Base-by-base conservation (phyloP, 257 asterid species). In the Przewalskia tangutica region DNA sequence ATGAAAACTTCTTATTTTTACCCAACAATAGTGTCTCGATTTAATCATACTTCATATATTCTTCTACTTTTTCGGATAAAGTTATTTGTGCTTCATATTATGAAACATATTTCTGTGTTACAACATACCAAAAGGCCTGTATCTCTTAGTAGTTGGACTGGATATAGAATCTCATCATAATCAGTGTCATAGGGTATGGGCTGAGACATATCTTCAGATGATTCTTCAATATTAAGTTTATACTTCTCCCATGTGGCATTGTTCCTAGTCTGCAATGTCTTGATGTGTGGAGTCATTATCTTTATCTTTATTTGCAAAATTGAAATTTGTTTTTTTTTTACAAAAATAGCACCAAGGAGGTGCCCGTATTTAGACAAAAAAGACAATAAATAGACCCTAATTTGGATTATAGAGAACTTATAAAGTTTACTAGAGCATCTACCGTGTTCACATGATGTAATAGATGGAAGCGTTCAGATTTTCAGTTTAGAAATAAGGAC, bases 131-230 rank as follows among this genome's bases (percentile, higher is more conserved):
- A 83, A 84, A 81, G 38, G 89, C 81, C 85, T 83, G 70, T 83
- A 71, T 82, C 83, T 42, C 9, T 81, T 79, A 83, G 85, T 79
- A 83, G 83, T 77, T 80, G 81, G 67, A 83, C 85, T 54, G 77
- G 77, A 71, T 58, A 58, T 62, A 81, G 18, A 83, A 84, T 84
- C 91, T 90, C 88, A 90, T 87, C 94, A 7, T 75, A 10, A 73
- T 85, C 86, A 81, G n/a, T 86, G 81, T 67, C 89, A 85, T 77
- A 20, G 63, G 87, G 90, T 89, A 90, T 89, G 97, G 93, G 93
- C 84, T 67, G 92, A 88, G 90, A 85, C 92, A 83, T 50, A 81
- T 81, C 85, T 85, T 84, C 62, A 88, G 81, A 60, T 87, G 88
- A 81, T 73, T 66, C 80, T 59, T 23, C 79, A 64, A 54, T 80